A percentile compares a stretch with the other conserved stretches of the same genome.
Evolutionary conservation across 176 grass and related monocot species (phyloP).

Genomic region (Oryza brachyantha): DNA sequence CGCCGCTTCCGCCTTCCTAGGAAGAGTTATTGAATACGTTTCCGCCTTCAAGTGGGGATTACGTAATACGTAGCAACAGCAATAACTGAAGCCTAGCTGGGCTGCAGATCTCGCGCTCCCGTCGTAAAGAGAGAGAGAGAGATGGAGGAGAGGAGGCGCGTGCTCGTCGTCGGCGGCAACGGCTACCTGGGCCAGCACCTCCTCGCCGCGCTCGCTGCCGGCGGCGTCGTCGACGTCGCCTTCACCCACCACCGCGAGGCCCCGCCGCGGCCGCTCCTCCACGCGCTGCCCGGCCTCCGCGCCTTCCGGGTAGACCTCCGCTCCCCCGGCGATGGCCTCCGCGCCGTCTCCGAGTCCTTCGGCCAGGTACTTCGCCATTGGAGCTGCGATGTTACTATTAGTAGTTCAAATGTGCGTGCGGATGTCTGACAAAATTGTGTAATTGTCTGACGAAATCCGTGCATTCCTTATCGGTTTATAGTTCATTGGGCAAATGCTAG

Average conservation of each 20-base stretch:
- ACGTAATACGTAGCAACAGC: not conserved
- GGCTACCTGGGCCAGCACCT: constrained; percentile 94
- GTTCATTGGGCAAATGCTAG: not conserved
- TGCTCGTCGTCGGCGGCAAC: constrained; percentile 82
- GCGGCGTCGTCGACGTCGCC: constrained; percentile 40
- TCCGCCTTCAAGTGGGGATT: not conserved
- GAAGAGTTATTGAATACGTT: not conserved
- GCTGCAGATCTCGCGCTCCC: not conserved
- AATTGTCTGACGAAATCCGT: not conserved
- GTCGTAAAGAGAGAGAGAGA: too few relatives aligned
- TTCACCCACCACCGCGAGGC: constrained; percentile 71
- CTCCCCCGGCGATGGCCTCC: constrained; percentile 57
- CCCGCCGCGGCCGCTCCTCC: constrained; percentile 58
- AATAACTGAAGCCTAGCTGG: not conserved
- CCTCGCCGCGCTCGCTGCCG: constrained; percentile 47
- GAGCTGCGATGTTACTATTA: not conserved
- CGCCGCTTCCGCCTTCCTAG: too few relatives aligned
- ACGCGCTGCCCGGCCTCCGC: constrained; percentile 49
- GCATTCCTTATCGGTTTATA: too few relatives aligned
- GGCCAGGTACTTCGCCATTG: constrained; percentile 52
- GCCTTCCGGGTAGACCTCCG: constrained; percentile 69
- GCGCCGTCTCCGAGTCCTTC: constrained; percentile 47
- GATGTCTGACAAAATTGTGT: not conserved
- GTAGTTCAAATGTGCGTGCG: not conserved
- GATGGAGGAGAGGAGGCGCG: constrained; percentile 28